Conservation (phyloP, 305 asterid species). For the Salvia sclarea region DNA sequence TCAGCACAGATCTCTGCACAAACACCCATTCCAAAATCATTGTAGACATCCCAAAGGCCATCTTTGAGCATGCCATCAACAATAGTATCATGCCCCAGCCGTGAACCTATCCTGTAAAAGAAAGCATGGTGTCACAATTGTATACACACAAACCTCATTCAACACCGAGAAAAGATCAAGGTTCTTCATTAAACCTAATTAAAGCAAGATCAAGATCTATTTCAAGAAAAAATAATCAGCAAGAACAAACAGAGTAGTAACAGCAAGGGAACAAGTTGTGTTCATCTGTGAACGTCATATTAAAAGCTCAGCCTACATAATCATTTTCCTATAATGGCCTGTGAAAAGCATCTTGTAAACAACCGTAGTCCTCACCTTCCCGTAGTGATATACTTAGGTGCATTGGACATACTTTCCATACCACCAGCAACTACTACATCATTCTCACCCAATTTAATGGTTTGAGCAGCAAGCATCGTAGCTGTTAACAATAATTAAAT, state of each 20-base stretch:
- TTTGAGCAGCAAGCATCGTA: constrained; percentile 87
- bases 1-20: constrained; percentile 95
- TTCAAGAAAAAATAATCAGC: background rate
- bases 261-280: constrained; percentile 1
- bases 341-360: background rate
- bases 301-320: constrained; percentile 1
- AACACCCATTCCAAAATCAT: constrained; percentile 92
- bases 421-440: constrained; percentile 94
- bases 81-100: constrained; percentile 81
- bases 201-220: background rate
- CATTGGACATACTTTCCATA: constrained; percentile 99
- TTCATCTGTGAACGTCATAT: background rate
- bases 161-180: background rate
- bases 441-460: constrained; percentile 67
- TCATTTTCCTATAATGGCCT: background rate
- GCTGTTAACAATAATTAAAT: constrained; percentile 41
- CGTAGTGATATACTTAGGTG: constrained; percentile 73
- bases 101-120: constrained; percentile 73
- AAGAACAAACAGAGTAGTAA: constrained; percentile 10
- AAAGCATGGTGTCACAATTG: constrained; percentile 31
- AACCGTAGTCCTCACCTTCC: constrained; percentile 60
- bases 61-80: constrained; percentile 96
- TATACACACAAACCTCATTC: constrained; percentile 16
- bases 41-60: constrained; percentile 98
- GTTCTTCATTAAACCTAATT: background rate